Evolutionary conservation across 495 filamentous ascomycete species (phyloP).

Genomic region (Usnea hakonensis): DNA sequence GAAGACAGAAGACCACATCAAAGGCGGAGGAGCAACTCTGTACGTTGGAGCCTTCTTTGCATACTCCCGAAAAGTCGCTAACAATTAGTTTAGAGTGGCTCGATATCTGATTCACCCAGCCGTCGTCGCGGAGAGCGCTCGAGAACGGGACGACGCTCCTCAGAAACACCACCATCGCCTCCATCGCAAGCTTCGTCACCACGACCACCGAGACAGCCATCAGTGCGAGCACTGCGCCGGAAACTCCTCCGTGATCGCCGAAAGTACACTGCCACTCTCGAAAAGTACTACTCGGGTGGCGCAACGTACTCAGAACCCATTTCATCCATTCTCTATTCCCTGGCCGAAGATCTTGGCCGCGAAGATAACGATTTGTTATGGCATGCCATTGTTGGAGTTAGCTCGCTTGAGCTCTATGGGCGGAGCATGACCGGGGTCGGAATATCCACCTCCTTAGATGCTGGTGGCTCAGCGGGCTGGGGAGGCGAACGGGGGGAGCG

Average conservation of each 20-base stretch:
- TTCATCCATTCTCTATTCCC: constrained; percentile 83
- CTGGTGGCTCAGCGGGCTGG: constrained; percentile 64
- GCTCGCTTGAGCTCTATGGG: constrained; percentile 84
- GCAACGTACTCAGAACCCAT: constrained; percentile 92
- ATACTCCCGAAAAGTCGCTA: neutral
- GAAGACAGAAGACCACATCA: constrained; percentile 65
- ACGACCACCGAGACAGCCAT: constrained; percentile 54
- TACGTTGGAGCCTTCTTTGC: constrained; percentile 36
- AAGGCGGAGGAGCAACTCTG: constrained; percentile 78
- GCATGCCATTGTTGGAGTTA: constrained; percentile 87
- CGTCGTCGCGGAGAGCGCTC: constrained; percentile 31
- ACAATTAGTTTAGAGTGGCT: constrained; percentile 46
- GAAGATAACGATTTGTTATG: constrained; percentile 96
- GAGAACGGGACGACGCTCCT: constrained; percentile 23
- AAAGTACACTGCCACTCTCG: constrained; percentile 65
- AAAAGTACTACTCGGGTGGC: constrained; percentile 75
- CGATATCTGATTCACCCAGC: constrained; percentile 42
- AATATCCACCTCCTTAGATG: constrained; percentile 51
- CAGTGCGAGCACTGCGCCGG: constrained; percentile 59
- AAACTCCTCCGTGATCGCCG: constrained; percentile 64
- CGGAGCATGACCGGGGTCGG: constrained; percentile 73
- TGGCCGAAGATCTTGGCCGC: constrained; percentile 88
- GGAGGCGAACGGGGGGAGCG: constrained; percentile 73
- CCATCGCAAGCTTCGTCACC: constrained; percentile 48
- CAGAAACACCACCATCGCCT: constrained; percentile 37